Evolutionary conservation across 352 stramenopile species (phyloP).

Genomic region (Globisporangium camurandrum): DNA sequence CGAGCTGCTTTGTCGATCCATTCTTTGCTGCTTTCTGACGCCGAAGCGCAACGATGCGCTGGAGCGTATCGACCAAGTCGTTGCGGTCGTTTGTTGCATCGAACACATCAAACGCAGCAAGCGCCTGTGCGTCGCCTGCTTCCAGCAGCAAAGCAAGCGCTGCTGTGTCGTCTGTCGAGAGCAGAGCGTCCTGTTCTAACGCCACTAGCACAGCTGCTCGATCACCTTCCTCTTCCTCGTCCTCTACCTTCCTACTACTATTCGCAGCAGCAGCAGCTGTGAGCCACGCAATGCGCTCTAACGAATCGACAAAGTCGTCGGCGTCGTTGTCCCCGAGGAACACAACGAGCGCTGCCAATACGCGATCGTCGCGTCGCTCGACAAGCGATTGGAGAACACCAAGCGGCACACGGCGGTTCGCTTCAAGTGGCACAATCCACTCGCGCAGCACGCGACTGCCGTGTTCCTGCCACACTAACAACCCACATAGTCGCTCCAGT

Average conservation of each 20-base stretch:
- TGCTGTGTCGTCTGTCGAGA: constrained; percentile 20
- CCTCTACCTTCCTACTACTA: too few species aligned
- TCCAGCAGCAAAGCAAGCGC: constrained; percentile 22
- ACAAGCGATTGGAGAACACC: constrained; percentile 40
- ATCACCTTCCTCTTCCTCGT: too few species aligned
- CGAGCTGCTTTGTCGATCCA: not conserved
- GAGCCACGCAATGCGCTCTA: constrained; percentile 38
- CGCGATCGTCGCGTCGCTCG: constrained; percentile 41
- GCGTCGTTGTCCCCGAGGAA: constrained; percentile 56
- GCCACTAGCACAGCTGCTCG: constrained; percentile 21
- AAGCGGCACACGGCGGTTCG: constrained; percentile 16
- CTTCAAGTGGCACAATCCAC: constrained; percentile 46
- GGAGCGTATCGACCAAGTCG: constrained; percentile 50
- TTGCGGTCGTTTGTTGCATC: constrained; percentile 31
- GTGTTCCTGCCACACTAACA: constrained; percentile 57
- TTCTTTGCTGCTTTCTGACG: not conserved
- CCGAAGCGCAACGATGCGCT: constrained; percentile 24
- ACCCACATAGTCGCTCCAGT: constrained; percentile 47
- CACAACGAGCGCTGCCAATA: constrained; percentile 59
- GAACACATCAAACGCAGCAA: constrained; percentile 55
- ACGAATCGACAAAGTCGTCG: constrained; percentile 56
- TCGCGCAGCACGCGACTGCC: constrained; percentile 34
- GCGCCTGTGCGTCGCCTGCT: constrained; percentile 26
- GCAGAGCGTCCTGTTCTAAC: constrained; percentile 16
- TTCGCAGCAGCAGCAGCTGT: too few species aligned